phyloP scores from a whole-genome alignment of 352 stramenopile genomes.

The Phytophthora brassicae region DNA sequence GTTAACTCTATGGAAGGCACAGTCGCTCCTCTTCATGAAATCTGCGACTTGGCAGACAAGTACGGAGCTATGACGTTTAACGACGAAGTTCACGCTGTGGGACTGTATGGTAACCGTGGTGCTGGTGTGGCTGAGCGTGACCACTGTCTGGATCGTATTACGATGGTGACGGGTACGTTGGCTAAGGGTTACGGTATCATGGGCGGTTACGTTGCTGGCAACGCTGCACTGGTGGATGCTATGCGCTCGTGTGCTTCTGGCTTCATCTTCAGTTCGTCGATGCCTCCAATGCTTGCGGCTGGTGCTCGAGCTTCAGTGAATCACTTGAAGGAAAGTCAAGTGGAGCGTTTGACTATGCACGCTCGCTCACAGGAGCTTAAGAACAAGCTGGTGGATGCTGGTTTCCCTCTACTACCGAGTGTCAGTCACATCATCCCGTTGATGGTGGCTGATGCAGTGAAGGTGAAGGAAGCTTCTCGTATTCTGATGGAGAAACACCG shows the following conservation, averaged over 20 bases:
- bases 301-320: conserved; percentile 77
- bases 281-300: conserved; percentile 85
- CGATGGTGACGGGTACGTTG: conserved; percentile 90
- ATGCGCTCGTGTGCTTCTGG: conserved; percentile 86
- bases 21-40: conserved; percentile 82
- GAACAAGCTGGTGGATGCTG: conserved; percentile 75
- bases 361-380: conserved; percentile 83
- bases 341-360: conserved; percentile 84
- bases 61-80: conserved; percentile 92
- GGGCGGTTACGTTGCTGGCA: conserved; percentile 90
- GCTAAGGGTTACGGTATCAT: conserved; percentile 92
- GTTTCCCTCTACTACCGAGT: conserved; percentile 85
- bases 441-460: conserved; percentile 87
- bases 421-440: conserved; percentile 91
- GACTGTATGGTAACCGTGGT: conserved; percentile 86
- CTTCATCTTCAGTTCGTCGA: conserved; percentile 92
- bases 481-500: conserved; percentile 91
- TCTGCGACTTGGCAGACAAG: conserved; percentile 87
- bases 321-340: conserved; percentile 84
- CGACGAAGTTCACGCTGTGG: conserved; percentile 90
- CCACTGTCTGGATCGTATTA: conserved; percentile 84
- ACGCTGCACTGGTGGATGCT: conserved; percentile 79
- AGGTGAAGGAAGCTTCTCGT: conserved; percentile 87
- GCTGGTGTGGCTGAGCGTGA: conserved; percentile 86
- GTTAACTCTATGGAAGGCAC: conserved; percentile 90